A percentile compares a stretch with the other conserved stretches of the same genome.
Evolutionary conservation across 2,329 filamentous ascomycete genomes (phyloP).

Genomic region (Cercospora sojina): DNA sequence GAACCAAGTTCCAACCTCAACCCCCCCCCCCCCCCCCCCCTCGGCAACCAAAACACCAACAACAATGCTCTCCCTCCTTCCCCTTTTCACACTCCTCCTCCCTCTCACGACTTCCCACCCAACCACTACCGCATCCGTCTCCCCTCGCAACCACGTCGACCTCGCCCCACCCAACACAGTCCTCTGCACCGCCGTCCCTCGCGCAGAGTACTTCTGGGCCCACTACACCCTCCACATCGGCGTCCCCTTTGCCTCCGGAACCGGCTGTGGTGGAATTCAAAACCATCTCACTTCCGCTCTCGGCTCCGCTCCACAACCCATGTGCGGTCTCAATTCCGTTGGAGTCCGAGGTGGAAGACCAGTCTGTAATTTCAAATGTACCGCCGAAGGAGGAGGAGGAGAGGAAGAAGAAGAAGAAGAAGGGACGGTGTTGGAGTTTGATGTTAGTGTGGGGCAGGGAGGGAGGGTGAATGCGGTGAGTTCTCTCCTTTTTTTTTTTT

Average conservation of each 20-base stretch:
- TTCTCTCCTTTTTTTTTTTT: background rate
- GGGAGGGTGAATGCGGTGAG: background rate
- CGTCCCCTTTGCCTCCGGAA: background rate
- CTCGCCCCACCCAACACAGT: background rate
- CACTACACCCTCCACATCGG: slow-evolving; percentile 3
- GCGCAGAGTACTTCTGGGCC: background rate
- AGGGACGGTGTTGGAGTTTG: slow-evolving; percentile 1
- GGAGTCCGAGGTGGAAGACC: background rate
- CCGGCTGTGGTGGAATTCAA: background rate
- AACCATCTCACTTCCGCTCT: background rate
- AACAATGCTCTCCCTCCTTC: background rate
- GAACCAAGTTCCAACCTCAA: background rate
- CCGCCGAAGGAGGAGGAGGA: background rate
- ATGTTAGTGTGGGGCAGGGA: slow-evolving; percentile 1
- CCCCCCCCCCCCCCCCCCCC: too few relatives aligned
- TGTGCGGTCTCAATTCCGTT: background rate
- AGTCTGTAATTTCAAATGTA: background rate
- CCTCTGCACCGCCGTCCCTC: background rate
- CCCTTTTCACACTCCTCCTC: background rate
- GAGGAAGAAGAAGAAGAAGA: background rate
- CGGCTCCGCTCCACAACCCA: background rate
- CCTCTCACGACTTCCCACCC: background rate
- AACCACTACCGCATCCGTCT: background rate
- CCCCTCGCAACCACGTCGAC: background rate
- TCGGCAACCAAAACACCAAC: background rate